Evolutionary conservation across 768 basidiomycete genomes (phyloP).

Genomic region (Xerocomellus chrysenteron): DNA sequence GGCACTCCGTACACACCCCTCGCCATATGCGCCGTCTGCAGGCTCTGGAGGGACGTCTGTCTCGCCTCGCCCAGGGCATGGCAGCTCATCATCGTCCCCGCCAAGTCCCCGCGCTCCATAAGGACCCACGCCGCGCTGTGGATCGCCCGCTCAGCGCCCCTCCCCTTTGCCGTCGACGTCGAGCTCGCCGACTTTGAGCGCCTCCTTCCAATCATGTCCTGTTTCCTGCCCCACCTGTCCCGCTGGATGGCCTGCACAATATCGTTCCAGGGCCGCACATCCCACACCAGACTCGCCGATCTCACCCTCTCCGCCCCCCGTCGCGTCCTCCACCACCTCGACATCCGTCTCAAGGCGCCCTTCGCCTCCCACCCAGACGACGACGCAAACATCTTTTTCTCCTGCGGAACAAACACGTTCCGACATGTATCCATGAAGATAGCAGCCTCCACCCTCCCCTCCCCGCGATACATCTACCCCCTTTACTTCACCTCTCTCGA

Average conservation of each 20-base stretch:
- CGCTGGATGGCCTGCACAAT: conserved; percentile 60
- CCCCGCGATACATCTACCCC: conserved; percentile 40
- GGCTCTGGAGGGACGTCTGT: conserved; percentile 56
- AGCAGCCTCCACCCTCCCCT: conserved; percentile 50
- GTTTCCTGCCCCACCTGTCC: conserved; percentile 52
- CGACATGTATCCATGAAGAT: conserved; percentile 48
- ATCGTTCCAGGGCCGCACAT: conserved; percentile 33
- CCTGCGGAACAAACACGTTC: conserved; percentile 37
- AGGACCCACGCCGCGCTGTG: conserved; percentile 53
- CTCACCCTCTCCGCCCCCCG: conserved; percentile 19
- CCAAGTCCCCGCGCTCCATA: conserved; percentile 41
- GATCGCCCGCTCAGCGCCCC: conserved; percentile 50
- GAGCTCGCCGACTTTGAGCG: conserved; percentile 46
- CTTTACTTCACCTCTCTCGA: conserved; percentile 57
- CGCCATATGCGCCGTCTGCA: conserved; percentile 52
- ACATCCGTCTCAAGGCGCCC: conserved; percentile 22
- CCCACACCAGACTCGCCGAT: conserved; percentile 30
- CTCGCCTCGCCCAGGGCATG: conserved; percentile 57
- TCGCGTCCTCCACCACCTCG: conserved; percentile 31
- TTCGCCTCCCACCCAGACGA: conserved; percentile 20
- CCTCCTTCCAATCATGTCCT: conserved; percentile 63
- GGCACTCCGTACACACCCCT: conserved; percentile 50
- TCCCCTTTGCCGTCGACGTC: conserved; percentile 56
- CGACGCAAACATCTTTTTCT: conserved; percentile 29
- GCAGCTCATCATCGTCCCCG: conserved; percentile 51